phyloP scores from a whole-genome alignment of 2,329 filamentous ascomycete genomes.

The Madurella fahalii region DNA sequence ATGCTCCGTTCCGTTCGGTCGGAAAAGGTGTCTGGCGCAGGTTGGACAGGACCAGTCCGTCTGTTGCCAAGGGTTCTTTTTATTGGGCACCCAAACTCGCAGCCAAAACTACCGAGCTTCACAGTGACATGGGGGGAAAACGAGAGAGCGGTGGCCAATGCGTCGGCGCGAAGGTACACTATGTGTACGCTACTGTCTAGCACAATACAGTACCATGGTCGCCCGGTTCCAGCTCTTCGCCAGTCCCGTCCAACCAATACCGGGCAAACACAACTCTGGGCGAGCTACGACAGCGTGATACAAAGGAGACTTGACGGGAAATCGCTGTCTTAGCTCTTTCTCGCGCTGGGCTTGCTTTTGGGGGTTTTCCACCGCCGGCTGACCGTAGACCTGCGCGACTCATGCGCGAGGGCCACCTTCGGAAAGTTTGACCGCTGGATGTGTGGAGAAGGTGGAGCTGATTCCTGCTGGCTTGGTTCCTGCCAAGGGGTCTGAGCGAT shows the following conservation, averaged over 20 bases:
- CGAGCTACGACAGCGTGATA: no score
- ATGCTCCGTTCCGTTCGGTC: no score
- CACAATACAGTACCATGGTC: no score
- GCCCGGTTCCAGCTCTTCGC: no score
- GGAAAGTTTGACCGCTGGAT: neutral
- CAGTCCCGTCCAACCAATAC: no score
- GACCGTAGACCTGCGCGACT: constrained; percentile 7
- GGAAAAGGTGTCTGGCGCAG: neutral
- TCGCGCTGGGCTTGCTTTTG: no score
- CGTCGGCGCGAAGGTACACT: neutral
- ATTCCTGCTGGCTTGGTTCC: constrained; percentile 4
- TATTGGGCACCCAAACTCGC: constrained; percentile 2
- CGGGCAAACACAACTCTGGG: no score
- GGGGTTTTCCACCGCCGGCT: no score
- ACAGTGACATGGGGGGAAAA: neutral
- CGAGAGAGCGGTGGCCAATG: neutral
- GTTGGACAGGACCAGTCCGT: neutral
- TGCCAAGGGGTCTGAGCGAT: constrained; percentile 11
- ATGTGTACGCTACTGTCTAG: no score
- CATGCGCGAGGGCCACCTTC: neutral
- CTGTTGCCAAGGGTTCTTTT: neutral
- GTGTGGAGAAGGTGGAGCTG: constrained; percentile 14
- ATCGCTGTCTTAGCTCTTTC: no score
- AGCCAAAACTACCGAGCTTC: constrained; percentile 6
- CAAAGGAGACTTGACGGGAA: no score